Evolutionary conservation across 345 rosid species (phyloP).

Genomic region (Brassica juncea): DNA sequence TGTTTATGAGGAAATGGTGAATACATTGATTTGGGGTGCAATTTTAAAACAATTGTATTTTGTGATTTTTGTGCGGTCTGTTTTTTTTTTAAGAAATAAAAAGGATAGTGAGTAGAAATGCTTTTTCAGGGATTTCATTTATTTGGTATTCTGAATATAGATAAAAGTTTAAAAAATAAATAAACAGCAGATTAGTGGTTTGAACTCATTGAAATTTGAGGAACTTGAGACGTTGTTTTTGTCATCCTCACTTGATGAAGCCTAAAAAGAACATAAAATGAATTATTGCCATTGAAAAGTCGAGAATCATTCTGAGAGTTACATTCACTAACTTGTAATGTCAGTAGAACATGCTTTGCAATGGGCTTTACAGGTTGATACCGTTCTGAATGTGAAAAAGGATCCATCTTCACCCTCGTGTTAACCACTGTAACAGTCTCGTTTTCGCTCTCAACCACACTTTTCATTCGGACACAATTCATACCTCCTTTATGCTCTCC

Average conservation of each 20-base stretch:
- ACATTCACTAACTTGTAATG: slow-evolving; percentile 2
- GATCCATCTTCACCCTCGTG: slow-evolving; percentile 76
- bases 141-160: too few species aligned
- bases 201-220: too few species aligned
- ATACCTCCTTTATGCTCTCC: slow-evolving; percentile 77
- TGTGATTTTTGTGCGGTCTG: too few species aligned
- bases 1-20: too few species aligned
- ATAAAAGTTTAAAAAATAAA: too few species aligned
- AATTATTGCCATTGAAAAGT: slow-evolving; percentile 90
- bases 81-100: too few species aligned
- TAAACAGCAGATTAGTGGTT: too few species aligned
- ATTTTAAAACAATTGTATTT: too few species aligned
- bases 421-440: slow-evolving; percentile 40
- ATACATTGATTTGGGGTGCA: too few species aligned
- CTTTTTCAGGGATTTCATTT: too few species aligned
- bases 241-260: slow-evolving; percentile 67
- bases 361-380: slow-evolving; percentile 79
- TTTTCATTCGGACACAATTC: not conserved
- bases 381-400: slow-evolving; percentile 64
- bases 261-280: slow-evolving; percentile 84
- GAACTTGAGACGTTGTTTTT: slow-evolving; percentile 9
- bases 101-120: too few species aligned
- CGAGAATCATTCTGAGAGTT: slow-evolving; percentile 55
- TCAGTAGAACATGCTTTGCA: slow-evolving; percentile 68
- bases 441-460: too few species aligned